A percentile compares a stretch with the other conserved stretches of the same genome.
phyloP scores from a whole-genome alignment of 2,329 filamentous ascomycete genomes.

The Chaetomium globosum region DNA sequence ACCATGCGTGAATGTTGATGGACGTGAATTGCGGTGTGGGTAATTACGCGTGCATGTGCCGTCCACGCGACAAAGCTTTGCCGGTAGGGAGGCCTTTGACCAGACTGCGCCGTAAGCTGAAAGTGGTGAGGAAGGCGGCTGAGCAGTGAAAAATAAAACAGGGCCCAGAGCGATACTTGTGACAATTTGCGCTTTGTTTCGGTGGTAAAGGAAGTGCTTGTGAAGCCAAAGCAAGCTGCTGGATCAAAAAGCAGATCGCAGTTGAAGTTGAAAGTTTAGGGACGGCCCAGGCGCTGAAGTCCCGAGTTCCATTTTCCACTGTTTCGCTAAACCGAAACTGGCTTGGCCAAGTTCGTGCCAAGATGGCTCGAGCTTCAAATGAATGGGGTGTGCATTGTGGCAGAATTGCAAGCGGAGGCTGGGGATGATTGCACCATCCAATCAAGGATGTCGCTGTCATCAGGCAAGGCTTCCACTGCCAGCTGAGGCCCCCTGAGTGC shows the following conservation, averaged over 20 bases:
- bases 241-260: slow-evolving; percentile 19
- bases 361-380: slow-evolving; percentile 26
- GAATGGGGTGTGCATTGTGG: slow-evolving; percentile 2
- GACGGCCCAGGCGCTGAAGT: slow-evolving; percentile 33
- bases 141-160: slow-evolving; percentile 9
- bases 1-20: slow-evolving; percentile 45
- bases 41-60: slow-evolving; percentile 39
- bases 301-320: slow-evolving; percentile 30
- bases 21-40: slow-evolving; percentile 28
- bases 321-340: slow-evolving; percentile 34
- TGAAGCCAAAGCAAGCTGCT: slow-evolving; percentile 17
- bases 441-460: slow-evolving; percentile 3
- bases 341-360: slow-evolving; percentile 27
- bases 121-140: slow-evolving; percentile 8
- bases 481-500: slow-evolving; percentile 10
- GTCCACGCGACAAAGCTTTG: slow-evolving; percentile 47
- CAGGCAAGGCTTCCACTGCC: background rate
- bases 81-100: slow-evolving; percentile 25
- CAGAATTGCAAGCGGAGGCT: slow-evolving; percentile 9
- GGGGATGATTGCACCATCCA: slow-evolving; percentile 19
- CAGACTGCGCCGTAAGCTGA: slow-evolving; percentile 27
- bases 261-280: slow-evolving; percentile 36
- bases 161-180: background rate
- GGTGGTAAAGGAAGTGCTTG: slow-evolving; percentile 18
- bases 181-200: slow-evolving; percentile 15